Conservation (phyloP, 768 basidiomycete species). For the Mycena vulgaris region DNA sequence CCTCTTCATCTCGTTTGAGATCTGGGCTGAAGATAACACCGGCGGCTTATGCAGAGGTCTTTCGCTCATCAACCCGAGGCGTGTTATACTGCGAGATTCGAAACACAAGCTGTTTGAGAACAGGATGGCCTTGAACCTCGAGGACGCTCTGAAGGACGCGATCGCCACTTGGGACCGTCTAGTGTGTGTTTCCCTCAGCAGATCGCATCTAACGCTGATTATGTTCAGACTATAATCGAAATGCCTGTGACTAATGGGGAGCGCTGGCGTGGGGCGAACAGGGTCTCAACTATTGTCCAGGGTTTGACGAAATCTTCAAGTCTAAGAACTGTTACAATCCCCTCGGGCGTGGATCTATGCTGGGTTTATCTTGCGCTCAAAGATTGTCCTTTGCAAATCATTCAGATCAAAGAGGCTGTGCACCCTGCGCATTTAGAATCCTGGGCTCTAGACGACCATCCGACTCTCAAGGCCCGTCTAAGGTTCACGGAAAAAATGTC, state of each 20-base stretch:
- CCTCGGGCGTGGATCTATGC: too few species aligned
- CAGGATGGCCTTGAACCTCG: neutral
- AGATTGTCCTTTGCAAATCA: neutral
- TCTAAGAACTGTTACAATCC: too few species aligned
- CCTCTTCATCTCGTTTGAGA: conserved; percentile 7
- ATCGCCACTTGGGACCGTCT: conserved; percentile 11
- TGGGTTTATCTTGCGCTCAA: too few species aligned
- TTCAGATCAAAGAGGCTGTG: neutral
- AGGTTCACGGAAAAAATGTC: neutral
- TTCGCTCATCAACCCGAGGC: neutral
- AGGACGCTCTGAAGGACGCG: neutral
- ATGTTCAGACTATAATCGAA: too few species aligned
- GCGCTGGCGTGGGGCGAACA: too few species aligned
- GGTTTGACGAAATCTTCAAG: too few species aligned
- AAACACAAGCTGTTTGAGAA: neutral
- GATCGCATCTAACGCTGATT: too few species aligned
- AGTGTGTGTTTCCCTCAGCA: neutral
- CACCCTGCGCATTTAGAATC: neutral
- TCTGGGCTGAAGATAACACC: conserved; percentile 8
- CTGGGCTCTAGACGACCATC: neutral
- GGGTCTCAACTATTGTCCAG: too few species aligned
- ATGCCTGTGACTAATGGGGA: too few species aligned
- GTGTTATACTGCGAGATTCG: neutral
- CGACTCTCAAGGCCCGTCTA: neutral
- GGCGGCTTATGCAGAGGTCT: conserved; percentile 17